phyloP scores from a whole-genome alignment of 2,329 filamentous ascomycete species.

The Dryadomyces sulphureus region DNA sequence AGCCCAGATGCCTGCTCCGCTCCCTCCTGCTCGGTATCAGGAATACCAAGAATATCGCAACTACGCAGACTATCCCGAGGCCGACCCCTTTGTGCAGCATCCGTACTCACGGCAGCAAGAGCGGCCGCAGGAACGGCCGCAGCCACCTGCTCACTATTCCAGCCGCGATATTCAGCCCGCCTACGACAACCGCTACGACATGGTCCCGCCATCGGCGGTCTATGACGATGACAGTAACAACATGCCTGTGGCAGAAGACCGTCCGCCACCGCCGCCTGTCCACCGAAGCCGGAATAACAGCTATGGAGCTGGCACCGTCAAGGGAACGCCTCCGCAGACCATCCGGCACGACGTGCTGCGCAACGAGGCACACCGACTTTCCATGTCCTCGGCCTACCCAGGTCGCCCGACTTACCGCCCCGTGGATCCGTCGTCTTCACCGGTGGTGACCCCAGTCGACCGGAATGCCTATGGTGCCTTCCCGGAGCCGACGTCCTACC shows the following conservation, averaged over 20 bases:
- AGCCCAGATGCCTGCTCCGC: background rate
- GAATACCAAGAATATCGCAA: background rate
- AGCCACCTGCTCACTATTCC: slow-evolving; percentile 5
- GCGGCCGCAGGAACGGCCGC: slow-evolving; percentile 1
- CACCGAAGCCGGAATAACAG: slow-evolving; percentile 35
- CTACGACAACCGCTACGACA: slow-evolving; percentile 16
- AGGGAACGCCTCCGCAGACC: slow-evolving; percentile 24
- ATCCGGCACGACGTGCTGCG: slow-evolving; percentile 46
- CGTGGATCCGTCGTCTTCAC: slow-evolving; percentile 30
- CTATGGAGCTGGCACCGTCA: slow-evolving; percentile 26
- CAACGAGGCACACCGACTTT: slow-evolving; percentile 40
- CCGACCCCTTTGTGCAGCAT: background rate
- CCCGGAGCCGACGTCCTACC: slow-evolving; percentile 4
- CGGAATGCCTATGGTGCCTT: slow-evolving; percentile 17
- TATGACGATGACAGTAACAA: slow-evolving; percentile 5
- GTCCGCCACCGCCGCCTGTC: slow-evolving; percentile 41
- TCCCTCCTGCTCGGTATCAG: background rate
- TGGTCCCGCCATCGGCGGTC: background rate
- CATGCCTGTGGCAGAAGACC: slow-evolving; percentile 17
- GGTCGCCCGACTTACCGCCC: slow-evolving; percentile 37
- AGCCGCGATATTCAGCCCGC: slow-evolving; percentile 7
- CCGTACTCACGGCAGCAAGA: background rate
- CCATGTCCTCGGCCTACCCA: slow-evolving; percentile 30
- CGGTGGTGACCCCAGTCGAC: slow-evolving; percentile 12
- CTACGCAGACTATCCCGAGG: background rate